A percentile compares a stretch with the other conserved stretches of the same genome.
phyloP scores from a whole-genome alignment of 2,329 filamentous ascomycete species.

The Basipetospora sp. region DNA sequence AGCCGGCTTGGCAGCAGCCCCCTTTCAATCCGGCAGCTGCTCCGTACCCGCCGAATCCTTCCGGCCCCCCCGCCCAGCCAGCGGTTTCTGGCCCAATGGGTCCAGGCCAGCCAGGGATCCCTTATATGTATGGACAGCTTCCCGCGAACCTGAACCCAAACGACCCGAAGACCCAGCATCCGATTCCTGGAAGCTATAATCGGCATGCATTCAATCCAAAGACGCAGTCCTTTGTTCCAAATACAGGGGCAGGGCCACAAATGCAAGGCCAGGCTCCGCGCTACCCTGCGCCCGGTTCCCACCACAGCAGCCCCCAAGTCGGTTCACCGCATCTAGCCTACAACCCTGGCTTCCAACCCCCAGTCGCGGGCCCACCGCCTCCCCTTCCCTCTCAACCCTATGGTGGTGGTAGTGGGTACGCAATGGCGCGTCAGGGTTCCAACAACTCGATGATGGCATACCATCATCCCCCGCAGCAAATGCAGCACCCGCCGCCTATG shows the following conservation, averaged over 20 bases:
- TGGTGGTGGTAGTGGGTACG: conserved; percentile 31
- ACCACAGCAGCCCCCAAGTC: conserved; percentile 39
- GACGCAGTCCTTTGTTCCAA: conserved; percentile 79
- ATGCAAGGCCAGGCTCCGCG: conserved; percentile 32
- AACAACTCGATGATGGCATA: conserved; percentile 37
- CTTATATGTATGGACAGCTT: conserved; percentile 68
- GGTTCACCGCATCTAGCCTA: conserved; percentile 36
- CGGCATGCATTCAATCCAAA: conserved; percentile 85
- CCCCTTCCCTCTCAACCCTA: conserved; percentile 25
- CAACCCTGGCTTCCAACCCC: conserved; percentile 28
- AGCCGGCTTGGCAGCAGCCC: conserved; percentile 23
- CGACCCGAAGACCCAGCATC: conserved; percentile 52
- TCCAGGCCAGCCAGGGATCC: conserved; percentile 21
- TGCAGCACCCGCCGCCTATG: conserved; percentile 1
- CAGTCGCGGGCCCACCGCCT: conserved; percentile 12
- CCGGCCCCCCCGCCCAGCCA: conserved; percentile 1
- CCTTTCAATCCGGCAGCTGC: conserved; percentile 15
- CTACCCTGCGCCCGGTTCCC: conserved; percentile 33
- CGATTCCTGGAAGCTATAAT: conserved; percentile 70
- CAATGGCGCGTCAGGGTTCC: conserved; percentile 42
- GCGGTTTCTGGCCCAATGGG: conserved; percentile 1
- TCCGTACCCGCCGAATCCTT: conserved; percentile 15
- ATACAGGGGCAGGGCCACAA: conserved; percentile 28
- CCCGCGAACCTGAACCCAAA: conserved; percentile 55
- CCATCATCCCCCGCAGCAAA: conserved; percentile 24